Evolutionary conservation across 768 basidiomycete species (phyloP).

Genomic region (Clitopilus passeckerianus): DNA sequence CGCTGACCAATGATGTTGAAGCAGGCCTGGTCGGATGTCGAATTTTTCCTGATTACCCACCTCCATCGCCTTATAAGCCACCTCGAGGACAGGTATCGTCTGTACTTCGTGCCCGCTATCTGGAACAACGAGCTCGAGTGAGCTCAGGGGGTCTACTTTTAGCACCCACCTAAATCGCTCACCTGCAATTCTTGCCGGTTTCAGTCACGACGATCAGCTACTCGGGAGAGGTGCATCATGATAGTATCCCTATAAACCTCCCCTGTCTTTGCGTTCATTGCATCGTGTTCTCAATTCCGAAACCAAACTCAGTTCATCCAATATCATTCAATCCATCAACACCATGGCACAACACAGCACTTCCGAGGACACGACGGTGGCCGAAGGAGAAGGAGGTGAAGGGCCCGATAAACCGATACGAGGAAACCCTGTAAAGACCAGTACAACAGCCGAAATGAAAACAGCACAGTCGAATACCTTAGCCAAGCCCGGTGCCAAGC

Average conservation of each 20-base stretch:
- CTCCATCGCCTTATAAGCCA: not conserved
- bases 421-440: conserved; percentile 14
- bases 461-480: conserved; percentile 14
- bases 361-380: conserved; percentile 44
- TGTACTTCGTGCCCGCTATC: conserved; percentile 5
- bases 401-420: conserved; percentile 58
- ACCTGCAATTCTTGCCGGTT: conserved; percentile 10
- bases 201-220: conserved; percentile 20
- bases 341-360: conserved; percentile 41
- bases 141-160: conserved; percentile 12
- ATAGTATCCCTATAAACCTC: conserved; percentile 36
- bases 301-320: conserved; percentile 20
- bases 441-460: conserved; percentile 17
- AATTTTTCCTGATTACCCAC: not conserved
- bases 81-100: not conserved
- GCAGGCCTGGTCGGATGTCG: not conserved
- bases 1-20: not conserved
- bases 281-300: conserved; percentile 11
- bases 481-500: conserved; percentile 11
- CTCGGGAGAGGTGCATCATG: conserved; percentile 34
- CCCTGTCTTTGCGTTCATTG: conserved; percentile 15
- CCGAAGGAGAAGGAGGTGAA: conserved; percentile 54
- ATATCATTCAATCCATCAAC: conserved; percentile 17
- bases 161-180: conserved; percentile 10
- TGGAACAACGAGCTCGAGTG: conserved; percentile 12